Conservation (phyloP, 2,329 filamentous ascomycete genomes). For the Pseudogymnoascus sp. region DNA sequence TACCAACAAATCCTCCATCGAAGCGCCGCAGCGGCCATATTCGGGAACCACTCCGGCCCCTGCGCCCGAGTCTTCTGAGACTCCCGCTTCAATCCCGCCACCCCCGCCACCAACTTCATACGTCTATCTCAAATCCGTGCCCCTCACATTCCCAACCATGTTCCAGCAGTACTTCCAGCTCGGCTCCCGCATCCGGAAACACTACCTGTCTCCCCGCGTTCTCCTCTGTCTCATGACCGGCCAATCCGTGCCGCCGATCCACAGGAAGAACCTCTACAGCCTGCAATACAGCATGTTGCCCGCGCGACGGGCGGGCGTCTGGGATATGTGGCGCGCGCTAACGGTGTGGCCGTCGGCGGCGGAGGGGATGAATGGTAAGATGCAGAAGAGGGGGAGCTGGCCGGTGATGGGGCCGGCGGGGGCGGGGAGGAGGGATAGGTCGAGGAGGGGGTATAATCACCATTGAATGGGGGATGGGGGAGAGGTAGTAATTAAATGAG, state of each 20-base stretch:
- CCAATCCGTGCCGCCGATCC: conserved; percentile 88
- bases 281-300: conserved; percentile 98
- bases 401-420: conserved; percentile 10
- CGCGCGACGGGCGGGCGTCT: conserved; percentile 66
- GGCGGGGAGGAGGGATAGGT: conserved; percentile 9
- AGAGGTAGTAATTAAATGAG: conserved; percentile 13
- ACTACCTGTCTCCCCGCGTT: conserved; percentile 86
- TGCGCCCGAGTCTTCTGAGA: background rate
- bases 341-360: conserved; percentile 15
- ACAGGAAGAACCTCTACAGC: conserved; percentile 88
- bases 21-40: background rate
- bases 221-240: conserved; percentile 82
- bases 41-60: background rate
- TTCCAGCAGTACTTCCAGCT: conserved; percentile 98
- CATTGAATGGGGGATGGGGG: conserved; percentile 2
- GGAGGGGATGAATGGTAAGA: conserved; percentile 7
- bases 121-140: conserved; percentile 84
- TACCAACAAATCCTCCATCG: conserved; percentile 41
- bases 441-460: conserved; percentile 9
- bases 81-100: background rate
- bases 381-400: conserved; percentile 8
- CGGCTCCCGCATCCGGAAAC: conserved; percentile 81
- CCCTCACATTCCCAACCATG: conserved; percentile 84
- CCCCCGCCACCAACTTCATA: conserved; percentile 57
- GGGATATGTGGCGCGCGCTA: conserved; percentile 65